Conservation (phyloP, 78 protist species). For the Chrysochromulina parva region DNA sequence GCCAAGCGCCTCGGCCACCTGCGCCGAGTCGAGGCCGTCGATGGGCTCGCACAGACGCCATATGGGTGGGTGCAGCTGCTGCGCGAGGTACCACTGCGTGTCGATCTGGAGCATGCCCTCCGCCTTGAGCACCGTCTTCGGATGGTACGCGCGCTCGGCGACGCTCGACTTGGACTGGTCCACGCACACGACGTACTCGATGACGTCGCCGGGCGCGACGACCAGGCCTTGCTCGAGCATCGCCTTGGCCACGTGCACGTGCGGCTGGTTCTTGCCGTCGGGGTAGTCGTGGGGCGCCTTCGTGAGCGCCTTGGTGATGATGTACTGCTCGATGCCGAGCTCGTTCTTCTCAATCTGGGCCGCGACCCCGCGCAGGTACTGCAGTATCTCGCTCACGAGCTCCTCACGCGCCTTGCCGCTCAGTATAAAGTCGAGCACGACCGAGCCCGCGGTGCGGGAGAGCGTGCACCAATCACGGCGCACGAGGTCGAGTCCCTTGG, state of each 20-base stretch:
- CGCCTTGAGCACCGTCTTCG: slow-evolving; percentile 41
- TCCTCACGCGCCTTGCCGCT: slow-evolving; percentile 41
- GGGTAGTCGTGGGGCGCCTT: slow-evolving; percentile 87
- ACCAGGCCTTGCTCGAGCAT: slow-evolving; percentile 52
- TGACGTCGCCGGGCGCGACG: slow-evolving; percentile 82
- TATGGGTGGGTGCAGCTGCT: slow-evolving; percentile 87
- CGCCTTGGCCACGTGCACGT: slow-evolving; percentile 72
- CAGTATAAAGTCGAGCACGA: slow-evolving; percentile 69
- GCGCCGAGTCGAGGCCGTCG: slow-evolving; percentile 64
- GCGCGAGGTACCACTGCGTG: slow-evolving; percentile 55
- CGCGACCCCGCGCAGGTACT: slow-evolving; percentile 34
- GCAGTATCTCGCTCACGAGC: slow-evolving; percentile 43
- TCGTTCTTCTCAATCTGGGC: slow-evolving; percentile 11
- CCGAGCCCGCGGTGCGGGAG: slow-evolving; percentile 65
- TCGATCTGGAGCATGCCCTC: neutral
- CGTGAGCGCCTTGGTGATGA: slow-evolving; percentile 80
- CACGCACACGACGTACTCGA: slow-evolving; percentile 87
- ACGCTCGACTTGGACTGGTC: neutral
- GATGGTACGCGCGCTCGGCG: slow-evolving; percentile 57
- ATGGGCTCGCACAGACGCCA: slow-evolving; percentile 80
- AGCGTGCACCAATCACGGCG: slow-evolving; percentile 98
- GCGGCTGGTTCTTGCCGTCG: slow-evolving; percentile 91
- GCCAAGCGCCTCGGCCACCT: slow-evolving; percentile 77
- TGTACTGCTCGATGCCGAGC: slow-evolving; percentile 12
- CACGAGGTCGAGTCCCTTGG: slow-evolving; percentile 97